Base-by-base conservation (phyloP, 148 eudicot species). In the Rhododendron ovatum region DNA sequence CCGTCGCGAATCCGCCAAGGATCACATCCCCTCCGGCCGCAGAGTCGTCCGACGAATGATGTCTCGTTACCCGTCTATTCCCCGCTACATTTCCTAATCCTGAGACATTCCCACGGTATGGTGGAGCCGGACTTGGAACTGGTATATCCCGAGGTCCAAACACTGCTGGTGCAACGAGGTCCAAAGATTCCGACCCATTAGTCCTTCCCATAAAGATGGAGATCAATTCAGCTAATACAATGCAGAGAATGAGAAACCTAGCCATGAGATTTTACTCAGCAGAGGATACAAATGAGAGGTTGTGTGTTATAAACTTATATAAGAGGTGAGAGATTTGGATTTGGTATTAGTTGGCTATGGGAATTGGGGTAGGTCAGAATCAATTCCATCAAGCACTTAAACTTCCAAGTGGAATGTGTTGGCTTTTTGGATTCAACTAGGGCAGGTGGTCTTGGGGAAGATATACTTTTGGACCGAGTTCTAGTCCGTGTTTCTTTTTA, bases 1-100 rank as follows among this genome's bases (percentile, higher is more conserved):
- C 96, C 2, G 82, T 82, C 0, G 90, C 94, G 18, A 92, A 90
- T 3, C 93, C 94, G 15, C 93, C 94, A 41, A 92, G 89, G 57
- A 94, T 92, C 69, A 92, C 93, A 83, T 92, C 96, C 30, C 92
- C 96, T 57, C 93, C 94, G 24, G 91, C 92, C 51, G 84, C 63
- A 20, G 83, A 84, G 69, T 73, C 28, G 45, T 30, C 84, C 0
- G 48, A 77, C 5, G 84, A 77, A 83, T 55, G 86, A 82, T 88
- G 88, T 81, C 48, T 81, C 53, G 41, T 59, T 17, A 86, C 24
- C 22, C 55, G 81, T 45, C 63, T n/a, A 82, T 79, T 69, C 65
- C 30, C 67, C 0, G 63, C 3, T 47, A 10, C 13, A 0, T 35
- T 78, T 5, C 57, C 65, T 18, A 15, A 20, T 81, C 39, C 79